Conservation (phyloP, 2,329 filamentous ascomycete genomes). For the Exserohilum turcica region DNA sequence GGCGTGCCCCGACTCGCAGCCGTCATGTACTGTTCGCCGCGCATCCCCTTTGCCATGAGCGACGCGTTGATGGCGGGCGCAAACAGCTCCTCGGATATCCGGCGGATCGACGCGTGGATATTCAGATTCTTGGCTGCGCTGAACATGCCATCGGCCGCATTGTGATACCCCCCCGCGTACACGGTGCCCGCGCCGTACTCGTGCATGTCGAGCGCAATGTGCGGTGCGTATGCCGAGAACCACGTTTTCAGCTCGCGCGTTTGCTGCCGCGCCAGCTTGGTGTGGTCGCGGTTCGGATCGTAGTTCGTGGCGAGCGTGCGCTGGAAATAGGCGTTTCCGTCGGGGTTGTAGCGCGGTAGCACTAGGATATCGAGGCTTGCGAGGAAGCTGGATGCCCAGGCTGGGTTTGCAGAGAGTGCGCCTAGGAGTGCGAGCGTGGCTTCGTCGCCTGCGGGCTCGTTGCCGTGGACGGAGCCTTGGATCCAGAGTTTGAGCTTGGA, state of each 20-base stretch:
- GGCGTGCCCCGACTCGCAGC: conserved; percentile 28
- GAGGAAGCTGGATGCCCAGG: conserved; percentile 40
- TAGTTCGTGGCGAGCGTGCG: conserved; percentile 44
- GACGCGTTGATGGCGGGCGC: conserved; percentile 40
- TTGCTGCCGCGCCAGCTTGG: conserved; percentile 44
- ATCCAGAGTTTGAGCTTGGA: conserved; percentile 46
- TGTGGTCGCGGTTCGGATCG: conserved; percentile 47
- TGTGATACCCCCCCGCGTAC: conserved; percentile 38
- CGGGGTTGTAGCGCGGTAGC: conserved; percentile 45
- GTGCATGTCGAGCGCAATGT: conserved; percentile 47
- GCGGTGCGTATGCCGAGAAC: conserved; percentile 39
- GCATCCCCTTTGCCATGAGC: conserved; percentile 32
- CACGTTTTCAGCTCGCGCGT: conserved; percentile 43
- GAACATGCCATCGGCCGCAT: conserved; percentile 45
- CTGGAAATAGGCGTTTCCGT: conserved; percentile 47
- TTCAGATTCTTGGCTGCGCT: conserved; percentile 47
- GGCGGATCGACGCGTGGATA: conserved; percentile 41
- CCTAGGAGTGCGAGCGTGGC: conserved; percentile 44
- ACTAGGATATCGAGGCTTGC: conserved; percentile 43
- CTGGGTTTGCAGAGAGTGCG: conserved; percentile 40
- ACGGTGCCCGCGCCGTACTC: conserved; percentile 39
- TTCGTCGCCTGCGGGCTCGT: conserved; percentile 48
- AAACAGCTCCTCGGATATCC: conserved; percentile 43
- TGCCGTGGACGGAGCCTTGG: conserved; percentile 46
- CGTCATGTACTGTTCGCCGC: conserved; percentile 45